Base-by-base conservation (phyloP, 2,329 filamentous ascomycete species). In the Aspergillus japonicus region DNA sequence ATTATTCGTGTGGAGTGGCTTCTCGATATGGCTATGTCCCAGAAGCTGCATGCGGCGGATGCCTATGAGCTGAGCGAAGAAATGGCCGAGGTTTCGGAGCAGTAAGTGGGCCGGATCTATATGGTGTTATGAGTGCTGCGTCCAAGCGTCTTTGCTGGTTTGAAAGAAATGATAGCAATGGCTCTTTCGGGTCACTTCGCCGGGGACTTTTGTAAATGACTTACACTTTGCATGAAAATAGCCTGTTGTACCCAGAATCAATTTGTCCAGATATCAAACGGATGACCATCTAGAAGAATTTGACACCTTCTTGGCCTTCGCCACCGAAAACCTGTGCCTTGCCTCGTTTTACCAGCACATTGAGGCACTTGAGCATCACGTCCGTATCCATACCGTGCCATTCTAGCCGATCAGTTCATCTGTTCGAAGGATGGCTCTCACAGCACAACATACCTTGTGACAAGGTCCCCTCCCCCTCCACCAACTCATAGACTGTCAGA, bases 251-350 rank as follows among this genome's bases (percentile, higher is more conserved):
- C 47, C 29, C 50, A 47, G 33, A 56, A 49, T 47, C 24, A 16
- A 7, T 21, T 24, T 33, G 16, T 29, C 21, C 21, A 24, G n/a
- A 51, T 26, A 24, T 21, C 12, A 12, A 21, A 26, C 12, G 39
- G 5, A 29, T 31, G 23, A 42, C 39, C 11, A 44, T 42, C 2
- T 35, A 60, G 74, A 98, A 98, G 80, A 99, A 98, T 80, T 99
- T 99, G 65, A 98, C 92, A 69, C 95, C 95, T 70, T 90, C 87
- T 62, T 91, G 90, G 73, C 94, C 92, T 69, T 94, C 92, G 56
- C 87, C 85, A 35, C 94, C 94, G 78, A 99, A 98, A 26, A 98
- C 87, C 76, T 98, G 94, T 14, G 93, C 94, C 78, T 90, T 96
- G 67, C 92, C 92, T 63, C 89, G 85, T 82, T 96, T 96, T 39